phyloP scores from a whole-genome alignment of 108 stramenopile genomes.

The Nitzschia sp. region DNA sequence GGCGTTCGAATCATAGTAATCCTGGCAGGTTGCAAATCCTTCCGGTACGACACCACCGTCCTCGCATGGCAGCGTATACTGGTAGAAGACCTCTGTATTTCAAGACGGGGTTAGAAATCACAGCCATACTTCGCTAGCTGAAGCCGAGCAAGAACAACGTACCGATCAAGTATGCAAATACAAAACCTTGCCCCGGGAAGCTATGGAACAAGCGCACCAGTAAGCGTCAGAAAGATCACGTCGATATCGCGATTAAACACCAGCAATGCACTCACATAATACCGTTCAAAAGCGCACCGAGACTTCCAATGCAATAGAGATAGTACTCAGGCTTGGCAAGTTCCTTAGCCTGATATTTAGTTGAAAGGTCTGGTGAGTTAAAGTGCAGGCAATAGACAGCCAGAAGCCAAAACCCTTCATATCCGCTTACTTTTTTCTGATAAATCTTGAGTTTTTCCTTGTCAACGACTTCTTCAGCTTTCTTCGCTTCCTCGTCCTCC shows the following conservation, averaged over 20 bases:
- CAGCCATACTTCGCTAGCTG: not conserved
- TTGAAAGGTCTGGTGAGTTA: not conserved
- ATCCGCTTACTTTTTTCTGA: conserved; percentile 34
- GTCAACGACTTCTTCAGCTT: not conserved
- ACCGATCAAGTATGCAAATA: conserved; percentile 64
- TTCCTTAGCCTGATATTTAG: conserved; percentile 37
- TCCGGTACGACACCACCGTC: conserved; percentile 13
- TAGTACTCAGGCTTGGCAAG: conserved; percentile 39
- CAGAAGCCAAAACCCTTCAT: conserved; percentile 27
- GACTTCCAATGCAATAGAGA: conserved; percentile 39
- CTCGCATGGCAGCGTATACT: conserved; percentile 36
- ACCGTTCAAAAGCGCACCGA: conserved; percentile 60
- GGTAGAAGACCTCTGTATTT: conserved; percentile 35
- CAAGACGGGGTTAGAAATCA: not conserved
- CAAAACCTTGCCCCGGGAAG: conserved; percentile 62
- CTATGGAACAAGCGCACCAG: conserved; percentile 19
- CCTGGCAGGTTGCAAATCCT: conserved; percentile 38
- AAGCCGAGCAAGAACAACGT: conserved; percentile 34
- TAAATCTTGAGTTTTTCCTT: conserved; percentile 23
- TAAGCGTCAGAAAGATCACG: no score
- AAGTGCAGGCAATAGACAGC: no score
- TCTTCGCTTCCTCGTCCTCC: conserved; percentile 9
- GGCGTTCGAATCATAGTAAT: conserved; percentile 37
- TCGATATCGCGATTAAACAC: no score
- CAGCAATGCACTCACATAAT: conserved; percentile 35